Evolutionary conservation across 2,329 filamentous ascomycete species (phyloP).

Genomic region (Colletotrichum liriopes): DNA sequence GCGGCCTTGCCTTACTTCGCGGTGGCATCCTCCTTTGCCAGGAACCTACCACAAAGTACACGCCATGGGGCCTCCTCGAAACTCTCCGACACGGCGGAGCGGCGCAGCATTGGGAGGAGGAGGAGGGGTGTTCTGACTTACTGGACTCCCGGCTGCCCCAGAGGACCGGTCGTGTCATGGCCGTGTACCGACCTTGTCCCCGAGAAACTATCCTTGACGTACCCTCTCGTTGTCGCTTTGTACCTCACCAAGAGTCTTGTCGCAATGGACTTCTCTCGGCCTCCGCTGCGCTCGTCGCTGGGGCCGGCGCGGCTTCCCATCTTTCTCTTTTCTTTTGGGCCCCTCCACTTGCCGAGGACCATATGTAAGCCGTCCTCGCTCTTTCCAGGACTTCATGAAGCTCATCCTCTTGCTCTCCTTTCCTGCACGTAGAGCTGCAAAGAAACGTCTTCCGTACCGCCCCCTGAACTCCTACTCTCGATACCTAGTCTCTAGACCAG

Average conservation of each 20-base stretch:
- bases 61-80: neutral
- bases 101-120: neutral
- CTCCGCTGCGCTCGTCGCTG: constrained; percentile 13
- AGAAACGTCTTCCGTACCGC: too few species aligned
- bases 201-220: constrained; percentile 10
- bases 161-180: neutral
- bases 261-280: constrained; percentile 32
- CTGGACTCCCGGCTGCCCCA: neutral
- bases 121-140: neutral
- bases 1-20: constrained; percentile 3
- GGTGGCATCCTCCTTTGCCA: neutral
- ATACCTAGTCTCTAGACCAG: neutral
- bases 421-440: neutral
- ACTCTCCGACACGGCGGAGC: neutral
- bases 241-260: constrained; percentile 28
- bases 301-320: neutral
- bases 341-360: constrained; percentile 14
- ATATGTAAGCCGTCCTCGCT: constrained; percentile 30
- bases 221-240: neutral
- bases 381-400: neutral
- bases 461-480: neutral
- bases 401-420: neutral
- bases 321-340: neutral
- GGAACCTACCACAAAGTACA: constrained; percentile 4
- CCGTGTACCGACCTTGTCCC: neutral